phyloP scores from a whole-genome alignment of 192 early-diverging fungal genomes.

The Coemansia sp. region DNA sequence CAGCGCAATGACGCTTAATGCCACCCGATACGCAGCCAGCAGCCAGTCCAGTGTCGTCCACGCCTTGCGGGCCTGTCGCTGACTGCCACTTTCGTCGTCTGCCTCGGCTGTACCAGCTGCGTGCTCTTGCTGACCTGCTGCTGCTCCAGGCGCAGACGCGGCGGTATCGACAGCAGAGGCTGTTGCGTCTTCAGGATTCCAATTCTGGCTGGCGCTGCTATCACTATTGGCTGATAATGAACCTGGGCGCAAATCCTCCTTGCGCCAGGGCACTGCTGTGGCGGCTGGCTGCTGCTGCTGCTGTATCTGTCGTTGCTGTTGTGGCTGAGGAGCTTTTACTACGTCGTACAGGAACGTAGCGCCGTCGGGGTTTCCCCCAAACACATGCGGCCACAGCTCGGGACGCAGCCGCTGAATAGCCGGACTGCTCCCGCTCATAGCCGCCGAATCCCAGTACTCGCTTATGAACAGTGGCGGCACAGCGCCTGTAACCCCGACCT shows the following conservation, averaged over 20 bases:
- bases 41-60: constrained; percentile 50
- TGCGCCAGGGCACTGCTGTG: too few relatives aligned
- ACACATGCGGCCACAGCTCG: constrained; percentile 44
- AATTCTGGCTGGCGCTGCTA: too few relatives aligned
- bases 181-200: background rate
- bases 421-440: constrained; percentile 13
- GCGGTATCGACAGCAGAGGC: too few relatives aligned
- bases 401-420: constrained; percentile 50
- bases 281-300: too few relatives aligned
- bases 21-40: constrained; percentile 38
- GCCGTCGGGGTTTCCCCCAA: constrained; percentile 3
- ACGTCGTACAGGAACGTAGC: constrained; percentile 5
- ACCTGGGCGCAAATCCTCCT: too few relatives aligned
- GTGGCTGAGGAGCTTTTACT: constrained; percentile 12
- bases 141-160: background rate
- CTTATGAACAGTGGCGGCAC: constrained; percentile 34
- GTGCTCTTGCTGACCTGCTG: background rate
- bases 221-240: too few relatives aligned
- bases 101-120: background rate
- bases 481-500: constrained; percentile 12
- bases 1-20: constrained; percentile 40
- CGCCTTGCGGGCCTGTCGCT: constrained; percentile 12
- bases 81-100: background rate
- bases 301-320: constrained; percentile 1
- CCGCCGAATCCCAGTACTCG: constrained; percentile 32